Base-by-base conservation (phyloP, 177 flowering plant genomes). In the Tripterygium wilfordii region DNA sequence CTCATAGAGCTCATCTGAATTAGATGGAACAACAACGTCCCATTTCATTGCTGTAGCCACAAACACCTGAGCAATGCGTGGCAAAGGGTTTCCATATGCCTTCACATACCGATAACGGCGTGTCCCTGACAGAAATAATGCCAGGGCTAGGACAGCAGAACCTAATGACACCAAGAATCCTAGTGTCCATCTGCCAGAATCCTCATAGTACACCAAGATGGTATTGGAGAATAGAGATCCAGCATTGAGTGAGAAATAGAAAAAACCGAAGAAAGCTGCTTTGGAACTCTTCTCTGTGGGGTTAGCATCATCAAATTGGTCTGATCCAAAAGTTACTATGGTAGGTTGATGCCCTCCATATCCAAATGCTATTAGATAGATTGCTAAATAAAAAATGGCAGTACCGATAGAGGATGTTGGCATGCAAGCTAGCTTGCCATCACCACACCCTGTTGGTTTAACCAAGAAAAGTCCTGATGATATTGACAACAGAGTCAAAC, bases 261-360 rank as follows among this genome's bases (percentile, higher is more conserved):
- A 86, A 45, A 69, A 80, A 57, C 72, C 51, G 27, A 83, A 86
- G 70, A 86, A 86, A 10, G 59, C 63, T 1, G 61, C 58, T 45
- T 67, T 79, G 0, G 83, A 57, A 1, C 3, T 12, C 26, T 8
- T 49, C 3, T 58, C 57, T 16, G 54, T 64, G 0, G 80, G 76
- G 38, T 71, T 39, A 0, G 47, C 4, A 9, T 71, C 87, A 37
- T 71, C 77, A 22, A 83, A 79, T 41, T 86, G 95, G 52, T 86
- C 95, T 0, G 88, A 71, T 18, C 95, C 95, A n/a, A 86, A 72
- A 4, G 95, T 86, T 31, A 88, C 95, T 15, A 83, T 10, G 0
- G 82, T 74, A 5, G 88, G 90, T 24, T 85, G 95, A 49, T 85
- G 82, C 1, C 95, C 95, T 1, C 95, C 90, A 45, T 83, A 83